Percentiles rank a stretch among this genome's conserved stretches.
These are phyloP conservation scores for Penicillium atrosanguineum DNA, from an alignment of 495 filamentous ascomycete genomes.

Conservation along the genomic window DNA sequence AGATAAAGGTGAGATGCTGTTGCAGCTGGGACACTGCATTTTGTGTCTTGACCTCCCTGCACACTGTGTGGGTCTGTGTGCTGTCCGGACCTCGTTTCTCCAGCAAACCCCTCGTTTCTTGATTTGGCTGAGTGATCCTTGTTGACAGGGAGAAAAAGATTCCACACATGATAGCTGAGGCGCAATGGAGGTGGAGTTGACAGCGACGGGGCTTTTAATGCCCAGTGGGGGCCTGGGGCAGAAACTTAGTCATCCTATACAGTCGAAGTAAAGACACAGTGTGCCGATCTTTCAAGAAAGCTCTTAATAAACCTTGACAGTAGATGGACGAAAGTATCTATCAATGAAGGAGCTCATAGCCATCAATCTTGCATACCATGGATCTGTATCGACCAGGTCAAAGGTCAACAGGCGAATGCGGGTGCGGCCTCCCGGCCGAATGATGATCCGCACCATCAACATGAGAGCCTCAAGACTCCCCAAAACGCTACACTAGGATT, in stretches of 20 bases:
- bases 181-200: background rate
- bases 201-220: conserved; percentile 10
- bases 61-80: conserved; percentile 31
- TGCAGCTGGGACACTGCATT: conserved; percentile 19
- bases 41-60: conserved; percentile 18
- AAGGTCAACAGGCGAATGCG: background rate
- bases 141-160: conserved; percentile 57
- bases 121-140: conserved; percentile 29
- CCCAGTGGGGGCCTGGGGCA: conserved; percentile 16
- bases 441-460: conserved; percentile 28
- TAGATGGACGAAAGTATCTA: background rate
- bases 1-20: conserved; percentile 61
- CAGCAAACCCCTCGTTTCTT: conserved; percentile 44
- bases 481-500: conserved; percentile 2
- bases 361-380: background rate
- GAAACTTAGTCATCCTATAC: conserved; percentile 14
- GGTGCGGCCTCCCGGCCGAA: conserved; percentile 21
- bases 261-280: background rate
- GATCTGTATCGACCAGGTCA: background rate
- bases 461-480: conserved; percentile 21
- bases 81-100: conserved; percentile 57
- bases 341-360: background rate
- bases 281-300: background rate
- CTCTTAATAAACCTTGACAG: background rate
- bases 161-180: conserved; percentile 55